Conservation (phyloP, 768 basidiomycete genomes). For the Leccinum olivaceopallidum region DNA sequence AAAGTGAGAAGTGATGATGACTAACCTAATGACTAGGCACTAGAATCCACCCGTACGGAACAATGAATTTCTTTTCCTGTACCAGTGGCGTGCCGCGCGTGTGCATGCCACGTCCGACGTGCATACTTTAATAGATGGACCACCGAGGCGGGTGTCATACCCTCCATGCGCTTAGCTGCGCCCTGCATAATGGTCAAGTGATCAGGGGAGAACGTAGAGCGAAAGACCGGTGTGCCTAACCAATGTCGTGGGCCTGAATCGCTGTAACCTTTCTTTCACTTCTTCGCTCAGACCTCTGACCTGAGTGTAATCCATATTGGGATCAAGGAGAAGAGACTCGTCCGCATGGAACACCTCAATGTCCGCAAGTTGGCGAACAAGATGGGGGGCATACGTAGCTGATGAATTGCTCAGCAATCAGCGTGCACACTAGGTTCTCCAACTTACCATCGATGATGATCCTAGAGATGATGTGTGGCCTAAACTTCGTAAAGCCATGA, state of each 20-base stretch:
- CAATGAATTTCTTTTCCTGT: background rate
- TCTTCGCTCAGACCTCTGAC: conserved; percentile 76
- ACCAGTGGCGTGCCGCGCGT: background rate
- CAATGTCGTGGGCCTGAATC: conserved; percentile 66
- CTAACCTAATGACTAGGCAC: background rate
- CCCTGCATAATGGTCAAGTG: conserved; percentile 49
- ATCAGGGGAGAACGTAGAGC: background rate
- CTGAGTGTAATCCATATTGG: conserved; percentile 64
- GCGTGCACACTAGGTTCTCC: background rate
- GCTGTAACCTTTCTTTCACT: conserved; percentile 62
- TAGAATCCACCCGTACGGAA: conserved; percentile 1
- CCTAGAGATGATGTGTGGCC: conserved; percentile 54
- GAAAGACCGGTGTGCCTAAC: conserved; percentile 36
- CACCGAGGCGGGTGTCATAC: conserved; percentile 83
- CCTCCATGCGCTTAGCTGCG: conserved; percentile 91
- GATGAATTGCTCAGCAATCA: conserved; percentile 3
- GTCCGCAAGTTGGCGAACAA: conserved; percentile 75
- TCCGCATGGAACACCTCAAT: conserved; percentile 73
- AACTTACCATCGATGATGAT: conserved; percentile 69
- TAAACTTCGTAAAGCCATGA: conserved; percentile 42
- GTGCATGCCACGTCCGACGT: conserved; percentile 27
- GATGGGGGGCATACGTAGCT: conserved; percentile 65
- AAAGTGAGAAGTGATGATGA: background rate
- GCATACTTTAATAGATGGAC: conserved; percentile 69
- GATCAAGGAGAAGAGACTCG: conserved; percentile 68